Evolutionary conservation across 2,329 filamentous ascomycete genomes (phyloP).

Genomic region (Aureobasidium sp.): DNA sequence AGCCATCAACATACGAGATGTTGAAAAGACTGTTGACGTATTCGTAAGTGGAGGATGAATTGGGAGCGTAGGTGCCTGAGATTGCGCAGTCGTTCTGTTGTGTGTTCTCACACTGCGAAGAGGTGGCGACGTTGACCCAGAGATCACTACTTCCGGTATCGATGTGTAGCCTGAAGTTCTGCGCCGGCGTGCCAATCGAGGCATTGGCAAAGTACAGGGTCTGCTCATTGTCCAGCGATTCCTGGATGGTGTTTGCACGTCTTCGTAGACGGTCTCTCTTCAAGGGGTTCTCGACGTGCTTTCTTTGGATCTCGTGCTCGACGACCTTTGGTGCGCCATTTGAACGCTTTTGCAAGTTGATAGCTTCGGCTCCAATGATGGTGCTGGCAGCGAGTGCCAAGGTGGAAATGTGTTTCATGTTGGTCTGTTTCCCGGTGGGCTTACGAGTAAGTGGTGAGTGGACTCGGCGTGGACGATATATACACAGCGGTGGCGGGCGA

Average conservation of each 20-base stretch:
- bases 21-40: slow-evolving; percentile 73
- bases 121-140: slow-evolving; percentile 59
- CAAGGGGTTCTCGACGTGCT: slow-evolving; percentile 39
- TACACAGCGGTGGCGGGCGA: neutral
- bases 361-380: slow-evolving; percentile 23
- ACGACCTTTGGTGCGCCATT: slow-evolving; percentile 38
- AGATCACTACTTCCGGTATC: slow-evolving; percentile 59
- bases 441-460: neutral
- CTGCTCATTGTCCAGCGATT: slow-evolving; percentile 50
- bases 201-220: slow-evolving; percentile 55
- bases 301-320: slow-evolving; percentile 45
- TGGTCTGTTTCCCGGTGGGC: neutral
- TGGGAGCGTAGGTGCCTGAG: slow-evolving; percentile 62
- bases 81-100: slow-evolving; percentile 46
- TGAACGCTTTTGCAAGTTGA: slow-evolving; percentile 25
- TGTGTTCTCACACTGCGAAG: slow-evolving; percentile 48
- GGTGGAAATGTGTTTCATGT: slow-evolving; percentile 23
- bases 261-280: slow-evolving; percentile 41
- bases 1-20: slow-evolving; percentile 80
- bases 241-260: slow-evolving; percentile 38
- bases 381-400: slow-evolving; percentile 22
- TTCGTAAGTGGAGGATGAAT: slow-evolving; percentile 67
- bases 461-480: slow-evolving; percentile 4
- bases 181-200: slow-evolving; percentile 50
- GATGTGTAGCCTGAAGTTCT: slow-evolving; percentile 50